phyloP scores from a whole-genome alignment of 148 eudicot genomes.

The Rheum nobile region DNA sequence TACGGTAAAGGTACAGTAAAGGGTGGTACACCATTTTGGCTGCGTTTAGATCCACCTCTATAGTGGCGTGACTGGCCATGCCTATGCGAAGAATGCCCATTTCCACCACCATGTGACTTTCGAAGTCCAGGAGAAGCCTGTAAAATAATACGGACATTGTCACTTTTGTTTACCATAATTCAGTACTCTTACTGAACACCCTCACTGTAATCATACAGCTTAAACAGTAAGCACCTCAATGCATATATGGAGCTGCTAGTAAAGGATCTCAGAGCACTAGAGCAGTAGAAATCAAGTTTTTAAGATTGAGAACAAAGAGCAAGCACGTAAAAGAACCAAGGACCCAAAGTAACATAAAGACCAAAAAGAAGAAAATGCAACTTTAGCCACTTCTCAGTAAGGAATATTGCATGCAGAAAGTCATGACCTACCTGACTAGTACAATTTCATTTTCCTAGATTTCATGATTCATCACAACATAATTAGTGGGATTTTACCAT shows the following conservation, averaged over 20 bases:
- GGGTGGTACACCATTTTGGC: conserved; percentile 29
- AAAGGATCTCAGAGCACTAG: background rate
- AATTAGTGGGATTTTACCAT: background rate
- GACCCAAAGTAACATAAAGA: background rate
- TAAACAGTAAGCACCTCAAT: background rate
- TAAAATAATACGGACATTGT: conserved; percentile 7
- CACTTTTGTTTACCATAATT: background rate
- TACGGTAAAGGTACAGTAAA: conserved; percentile 38
- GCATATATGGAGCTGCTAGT: background rate
- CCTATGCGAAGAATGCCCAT: conserved; percentile 27
- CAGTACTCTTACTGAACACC: background rate
- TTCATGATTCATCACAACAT: background rate
- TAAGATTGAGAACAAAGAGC: background rate
- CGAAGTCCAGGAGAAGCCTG: conserved; percentile 33
- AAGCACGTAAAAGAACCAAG: background rate
- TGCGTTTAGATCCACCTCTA: conserved; percentile 31
- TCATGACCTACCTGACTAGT: background rate
- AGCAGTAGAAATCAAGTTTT: background rate
- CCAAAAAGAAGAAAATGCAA: background rate
- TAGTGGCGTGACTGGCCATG: conserved; percentile 21
- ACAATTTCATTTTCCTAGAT: background rate
- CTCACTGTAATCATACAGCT: background rate
- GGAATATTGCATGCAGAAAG: background rate
- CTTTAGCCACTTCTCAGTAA: background rate
- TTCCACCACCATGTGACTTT: conserved; percentile 32